Conservation (phyloP, 805 yeast species). For the Metschnikowia cubensis region DNA sequence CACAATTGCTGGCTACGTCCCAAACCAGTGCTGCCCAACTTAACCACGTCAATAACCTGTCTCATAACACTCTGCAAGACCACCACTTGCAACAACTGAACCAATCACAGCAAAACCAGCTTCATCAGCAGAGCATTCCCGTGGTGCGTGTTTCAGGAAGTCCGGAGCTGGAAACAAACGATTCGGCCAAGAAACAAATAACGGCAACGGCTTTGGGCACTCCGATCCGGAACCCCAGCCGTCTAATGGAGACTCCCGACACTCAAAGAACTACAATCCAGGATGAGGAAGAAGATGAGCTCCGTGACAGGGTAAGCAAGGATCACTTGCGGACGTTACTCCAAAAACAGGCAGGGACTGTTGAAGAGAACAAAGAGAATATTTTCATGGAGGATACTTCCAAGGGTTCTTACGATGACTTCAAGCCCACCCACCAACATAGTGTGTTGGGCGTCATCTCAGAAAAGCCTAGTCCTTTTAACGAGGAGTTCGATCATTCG, state of each 20-base stretch:
- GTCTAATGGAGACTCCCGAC: slow-evolving; percentile 37
- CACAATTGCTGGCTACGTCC: background rate
- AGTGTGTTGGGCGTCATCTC: slow-evolving; percentile 20
- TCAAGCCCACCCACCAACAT: slow-evolving; percentile 6
- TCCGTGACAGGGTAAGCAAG: slow-evolving; percentile 29
- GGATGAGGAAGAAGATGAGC: slow-evolving; percentile 35
- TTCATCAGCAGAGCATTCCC: background rate
- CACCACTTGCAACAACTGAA: background rate
- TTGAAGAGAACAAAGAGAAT: slow-evolving; percentile 47
- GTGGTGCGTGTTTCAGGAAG: slow-evolving; percentile 1
- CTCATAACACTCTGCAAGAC: background rate
- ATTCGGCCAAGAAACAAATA: background rate
- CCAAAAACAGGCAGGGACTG: slow-evolving; percentile 21
- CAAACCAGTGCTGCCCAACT: background rate
- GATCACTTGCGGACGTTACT: slow-evolving; percentile 30
- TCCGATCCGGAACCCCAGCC: slow-evolving; percentile 13
- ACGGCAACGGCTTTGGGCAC: slow-evolving; percentile 12
- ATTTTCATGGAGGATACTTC: slow-evolving; percentile 36
- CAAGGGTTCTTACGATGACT: slow-evolving; percentile 20
- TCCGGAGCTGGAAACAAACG: background rate
- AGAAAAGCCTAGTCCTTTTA: slow-evolving; percentile 18
- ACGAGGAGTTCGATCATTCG: background rate
- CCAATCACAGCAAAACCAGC: background rate
- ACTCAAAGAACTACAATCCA: slow-evolving; percentile 43
- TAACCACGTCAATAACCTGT: background rate